Percentiles rank a stretch among this genome's conserved stretches.
phyloP scores from a whole-genome alignment of 148 eudicot species.

The Pharnaceum exiguum region DNA sequence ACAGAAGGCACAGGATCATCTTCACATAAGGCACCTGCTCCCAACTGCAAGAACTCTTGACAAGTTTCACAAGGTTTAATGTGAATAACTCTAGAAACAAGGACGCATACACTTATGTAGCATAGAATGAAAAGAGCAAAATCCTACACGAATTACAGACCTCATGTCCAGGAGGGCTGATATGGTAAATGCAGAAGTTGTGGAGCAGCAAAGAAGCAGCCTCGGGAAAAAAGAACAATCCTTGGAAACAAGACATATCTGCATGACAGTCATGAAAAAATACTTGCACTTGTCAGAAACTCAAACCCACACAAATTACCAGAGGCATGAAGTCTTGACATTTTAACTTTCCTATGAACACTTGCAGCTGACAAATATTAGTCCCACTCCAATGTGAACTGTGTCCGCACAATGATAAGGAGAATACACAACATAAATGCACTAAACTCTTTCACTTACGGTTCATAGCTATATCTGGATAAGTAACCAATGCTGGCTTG shows the following conservation, averaged over 20 bases:
- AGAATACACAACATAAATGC: not conserved
- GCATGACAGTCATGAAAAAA: slow-evolving; percentile 5
- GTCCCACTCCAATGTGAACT: not conserved
- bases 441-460: slow-evolving; percentile 43
- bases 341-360: too few relatives aligned
- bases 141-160: slow-evolving; percentile 33
- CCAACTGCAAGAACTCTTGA: slow-evolving; percentile 97
- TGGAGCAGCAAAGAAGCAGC: slow-evolving; percentile 65
- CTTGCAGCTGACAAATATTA: not conserved
- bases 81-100: slow-evolving; percentile 41
- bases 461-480: slow-evolving; percentile 96
- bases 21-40: slow-evolving; percentile 78
- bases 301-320: not conserved
- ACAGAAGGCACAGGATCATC: slow-evolving; percentile 70
- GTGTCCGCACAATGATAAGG: slow-evolving; percentile 1
- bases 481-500: slow-evolving; percentile 87
- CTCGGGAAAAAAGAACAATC: slow-evolving; percentile 58
- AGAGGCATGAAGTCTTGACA: not conserved
- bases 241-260: slow-evolving; percentile 73
- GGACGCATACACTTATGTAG: not conserved
- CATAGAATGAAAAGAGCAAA: not conserved
- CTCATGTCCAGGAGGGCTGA: slow-evolving; percentile 72
- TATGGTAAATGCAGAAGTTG: slow-evolving; percentile 63
- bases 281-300: not conserved
- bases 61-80: slow-evolving; percentile 36